phyloP scores from a whole-genome alignment of 495 filamentous ascomycete genomes.

The Immersiella caudata region DNA sequence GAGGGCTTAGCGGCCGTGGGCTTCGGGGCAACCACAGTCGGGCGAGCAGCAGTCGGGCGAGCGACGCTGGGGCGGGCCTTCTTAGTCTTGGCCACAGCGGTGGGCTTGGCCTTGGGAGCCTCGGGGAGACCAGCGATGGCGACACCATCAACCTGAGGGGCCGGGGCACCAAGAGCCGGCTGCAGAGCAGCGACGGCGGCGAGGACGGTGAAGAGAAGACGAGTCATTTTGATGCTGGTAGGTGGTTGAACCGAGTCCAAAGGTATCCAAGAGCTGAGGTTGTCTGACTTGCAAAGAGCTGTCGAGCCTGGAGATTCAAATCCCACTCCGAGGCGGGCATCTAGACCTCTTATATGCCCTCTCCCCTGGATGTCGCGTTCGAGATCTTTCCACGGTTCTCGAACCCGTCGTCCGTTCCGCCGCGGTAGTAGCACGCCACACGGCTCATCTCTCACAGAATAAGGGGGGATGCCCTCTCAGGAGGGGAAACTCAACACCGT shows the following conservation, averaged over 20 bases:
- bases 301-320: conserved; percentile 13
- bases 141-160: conserved; percentile 15
- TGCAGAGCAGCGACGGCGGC: conserved; percentile 25
- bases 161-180: conserved; percentile 11
- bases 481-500: conserved; percentile 6
- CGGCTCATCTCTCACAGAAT: neutral
- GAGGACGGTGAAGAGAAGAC: conserved; percentile 26
- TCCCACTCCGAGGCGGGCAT: neutral
- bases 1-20: neutral
- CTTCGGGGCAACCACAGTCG: neutral
- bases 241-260: neutral
- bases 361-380: neutral
- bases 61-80: neutral
- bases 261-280: conserved; percentile 54
- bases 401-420: conserved; percentile 38
- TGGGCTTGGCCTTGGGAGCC: conserved; percentile 18
- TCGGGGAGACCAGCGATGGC: conserved; percentile 9
- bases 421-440: conserved; percentile 18
- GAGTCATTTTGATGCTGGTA: conserved; percentile 21
- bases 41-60: neutral
- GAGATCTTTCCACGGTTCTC: conserved; percentile 1
- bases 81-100: neutral
- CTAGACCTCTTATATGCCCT: conserved; percentile 7
- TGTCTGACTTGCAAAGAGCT: conserved; percentile 29
- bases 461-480: neutral